Conservation (phyloP, 306 rosid genomes). For the Pachyrhizus erosus region DNA sequence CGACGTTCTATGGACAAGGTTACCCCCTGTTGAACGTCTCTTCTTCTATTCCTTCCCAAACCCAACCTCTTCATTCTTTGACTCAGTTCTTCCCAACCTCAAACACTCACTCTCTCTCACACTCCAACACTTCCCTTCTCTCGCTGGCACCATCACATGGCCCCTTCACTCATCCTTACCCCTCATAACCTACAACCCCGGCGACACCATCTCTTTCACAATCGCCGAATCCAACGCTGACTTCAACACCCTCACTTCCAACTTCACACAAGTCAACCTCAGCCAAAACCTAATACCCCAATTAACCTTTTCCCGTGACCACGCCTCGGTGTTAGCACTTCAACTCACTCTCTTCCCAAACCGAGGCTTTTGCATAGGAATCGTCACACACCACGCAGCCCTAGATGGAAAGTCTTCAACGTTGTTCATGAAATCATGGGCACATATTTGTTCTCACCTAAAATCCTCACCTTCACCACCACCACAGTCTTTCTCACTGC, state of each 20-base stretch:
- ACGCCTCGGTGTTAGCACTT: conserved; percentile 5
- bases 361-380: conserved; percentile 55
- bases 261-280: background rate
- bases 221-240: conserved; percentile 44
- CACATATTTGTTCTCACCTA: background rate
- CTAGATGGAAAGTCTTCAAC: conserved; percentile 53
- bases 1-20: conserved; percentile 16
- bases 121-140: conserved; percentile 40
- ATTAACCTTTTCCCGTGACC: background rate
- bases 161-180: conserved; percentile 33
- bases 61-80: background rate
- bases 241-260: background rate
- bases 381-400: conserved; percentile 51
- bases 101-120: conserved; percentile 47
- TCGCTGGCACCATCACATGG: conserved; percentile 49
- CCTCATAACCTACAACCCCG: conserved; percentile 27
- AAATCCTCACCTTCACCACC: background rate
- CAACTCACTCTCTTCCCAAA: conserved; percentile 59
- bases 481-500: background rate
- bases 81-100: conserved; percentile 48
- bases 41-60: background rate
- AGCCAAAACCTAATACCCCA: background rate
- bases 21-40: conserved; percentile 9
- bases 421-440: conserved; percentile 61
- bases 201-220: conserved; percentile 36